phyloP scores from a whole-genome alignment of 1,284 basidiomycete species.

The Trichosporon ovoides region DNA sequence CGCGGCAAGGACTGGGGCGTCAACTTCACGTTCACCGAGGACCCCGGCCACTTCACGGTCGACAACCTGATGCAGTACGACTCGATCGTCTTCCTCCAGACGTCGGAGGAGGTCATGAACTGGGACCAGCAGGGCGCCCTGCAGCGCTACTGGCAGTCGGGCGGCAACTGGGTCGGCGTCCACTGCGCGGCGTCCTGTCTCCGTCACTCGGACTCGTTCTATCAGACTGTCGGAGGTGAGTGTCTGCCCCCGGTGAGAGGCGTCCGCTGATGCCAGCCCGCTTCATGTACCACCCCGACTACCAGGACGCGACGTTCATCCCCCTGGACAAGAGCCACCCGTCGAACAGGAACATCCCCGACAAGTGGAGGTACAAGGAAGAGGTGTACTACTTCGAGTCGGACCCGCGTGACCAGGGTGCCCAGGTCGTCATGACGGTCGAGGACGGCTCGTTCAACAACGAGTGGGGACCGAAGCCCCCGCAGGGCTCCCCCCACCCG shows the following conservation, averaged over 20 bases:
- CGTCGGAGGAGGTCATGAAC: constrained; percentile 57
- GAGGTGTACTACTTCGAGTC: constrained; percentile 67
- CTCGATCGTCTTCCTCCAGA: constrained; percentile 64
- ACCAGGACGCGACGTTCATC: constrained; percentile 60
- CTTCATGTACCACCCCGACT: constrained; percentile 68
- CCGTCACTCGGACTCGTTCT: constrained; percentile 62
- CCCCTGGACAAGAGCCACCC: constrained; percentile 62
- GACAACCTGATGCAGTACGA: constrained; percentile 58
- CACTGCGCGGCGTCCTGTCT: constrained; percentile 64
- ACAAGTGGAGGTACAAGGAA: constrained; percentile 56
- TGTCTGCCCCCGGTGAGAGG: neutral
- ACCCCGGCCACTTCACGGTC: constrained; percentile 58
- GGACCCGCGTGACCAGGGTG: constrained; percentile 64
- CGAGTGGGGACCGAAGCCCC: constrained; percentile 35
- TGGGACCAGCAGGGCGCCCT: constrained; percentile 59
- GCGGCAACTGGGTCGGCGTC: constrained; percentile 44
- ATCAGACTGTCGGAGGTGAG: constrained; percentile 51
- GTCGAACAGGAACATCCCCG: constrained; percentile 60
- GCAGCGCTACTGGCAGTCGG: constrained; percentile 59
- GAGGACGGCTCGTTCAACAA: constrained; percentile 63
- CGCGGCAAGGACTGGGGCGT: constrained; percentile 49
- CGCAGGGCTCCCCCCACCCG: constrained; percentile 43
- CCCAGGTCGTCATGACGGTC: constrained; percentile 61
- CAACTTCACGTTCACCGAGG: constrained; percentile 63
- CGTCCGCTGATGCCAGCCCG: constrained; percentile 48